A percentile compares a stretch with the other conserved stretches of the same genome.
These are phyloP conservation scores for Phytopythium montanum DNA, from an alignment of 352 stramenopile species.

Conservation along the genomic window DNA sequence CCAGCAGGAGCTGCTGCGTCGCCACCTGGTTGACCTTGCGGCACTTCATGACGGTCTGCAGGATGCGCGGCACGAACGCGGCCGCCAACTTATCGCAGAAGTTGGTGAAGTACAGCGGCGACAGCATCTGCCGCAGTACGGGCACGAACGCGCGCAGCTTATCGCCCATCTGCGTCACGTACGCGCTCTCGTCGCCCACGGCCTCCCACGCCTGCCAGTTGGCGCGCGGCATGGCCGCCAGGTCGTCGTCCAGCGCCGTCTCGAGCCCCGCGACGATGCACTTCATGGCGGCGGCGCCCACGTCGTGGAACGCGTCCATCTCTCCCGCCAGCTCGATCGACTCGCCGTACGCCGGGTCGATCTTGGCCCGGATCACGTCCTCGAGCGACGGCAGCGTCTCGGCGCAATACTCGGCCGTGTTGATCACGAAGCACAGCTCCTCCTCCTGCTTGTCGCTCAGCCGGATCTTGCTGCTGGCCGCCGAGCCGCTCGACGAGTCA, in stretches of 20 bases:
- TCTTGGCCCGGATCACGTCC: conserved; percentile 95
- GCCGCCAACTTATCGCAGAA: conserved; percentile 98
- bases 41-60: conserved; percentile 85
- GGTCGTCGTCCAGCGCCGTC: conserved; percentile 85
- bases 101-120: conserved; percentile 93
- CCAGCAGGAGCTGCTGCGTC: conserved; percentile 98
- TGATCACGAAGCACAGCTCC: conserved; percentile 96
- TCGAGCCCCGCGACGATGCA: conserved; percentile 94
- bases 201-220: conserved; percentile 95
- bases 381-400: conserved; percentile 95
- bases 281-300: conserved; percentile 92
- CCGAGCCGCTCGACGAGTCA: conserved; percentile 15
- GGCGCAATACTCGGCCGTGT: conserved; percentile 98
- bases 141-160: conserved; percentile 93
- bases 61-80: conserved; percentile 89
- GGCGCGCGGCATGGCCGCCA: conserved; percentile 87
- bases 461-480: conserved; percentile 35
- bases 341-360: conserved; percentile 91
- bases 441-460: conserved; percentile 91
- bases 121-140: conserved; percentile 88
- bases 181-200: conserved; percentile 95
- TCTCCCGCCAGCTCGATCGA: conserved; percentile 93
- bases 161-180: conserved; percentile 92
- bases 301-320: conserved; percentile 95
- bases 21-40: conserved; percentile 95